phyloP scores from a whole-genome alignment of 2,329 filamentous ascomycete species.

The Fusarium solani-melongenae region DNA sequence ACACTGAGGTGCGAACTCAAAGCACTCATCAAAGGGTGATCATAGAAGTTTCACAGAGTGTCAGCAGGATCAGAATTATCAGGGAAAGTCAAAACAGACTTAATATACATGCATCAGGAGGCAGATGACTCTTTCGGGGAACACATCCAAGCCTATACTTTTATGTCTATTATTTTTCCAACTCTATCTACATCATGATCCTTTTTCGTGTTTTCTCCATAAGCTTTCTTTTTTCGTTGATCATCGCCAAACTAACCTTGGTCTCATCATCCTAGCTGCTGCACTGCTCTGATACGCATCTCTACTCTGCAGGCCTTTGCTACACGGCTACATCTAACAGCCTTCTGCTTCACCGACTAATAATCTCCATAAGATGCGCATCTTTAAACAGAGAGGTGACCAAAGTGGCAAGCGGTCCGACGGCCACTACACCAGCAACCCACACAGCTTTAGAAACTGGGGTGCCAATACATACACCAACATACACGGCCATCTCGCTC shows the following conservation, averaged over 20 bases:
- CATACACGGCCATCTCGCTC: neutral
- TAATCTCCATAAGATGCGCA: neutral
- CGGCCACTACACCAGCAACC: neutral
- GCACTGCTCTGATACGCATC: neutral
- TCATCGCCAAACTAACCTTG: neutral
- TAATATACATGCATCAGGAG: neutral
- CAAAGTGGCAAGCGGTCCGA: neutral
- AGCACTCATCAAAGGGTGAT: neutral
- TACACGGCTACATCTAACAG: neutral
- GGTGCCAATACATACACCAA: neutral
- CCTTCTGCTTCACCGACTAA: neutral
- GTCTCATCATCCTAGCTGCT: neutral
- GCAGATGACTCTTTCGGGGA: neutral
- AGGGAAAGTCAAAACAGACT: neutral
- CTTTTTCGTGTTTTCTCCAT: neutral
- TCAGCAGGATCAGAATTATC: no score
- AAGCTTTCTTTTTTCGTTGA: neutral
- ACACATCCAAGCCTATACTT: no score
- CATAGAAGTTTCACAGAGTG: neutral
- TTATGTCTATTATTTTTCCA: neutral
- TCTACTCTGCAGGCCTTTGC: neutral
- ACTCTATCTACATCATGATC: neutral
- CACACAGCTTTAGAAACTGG: neutral
- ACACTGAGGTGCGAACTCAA: neutral
- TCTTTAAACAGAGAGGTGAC: neutral